Conservation (phyloP, 2,329 filamentous ascomycete genomes). For the Rasamsonia emersonii region DNA sequence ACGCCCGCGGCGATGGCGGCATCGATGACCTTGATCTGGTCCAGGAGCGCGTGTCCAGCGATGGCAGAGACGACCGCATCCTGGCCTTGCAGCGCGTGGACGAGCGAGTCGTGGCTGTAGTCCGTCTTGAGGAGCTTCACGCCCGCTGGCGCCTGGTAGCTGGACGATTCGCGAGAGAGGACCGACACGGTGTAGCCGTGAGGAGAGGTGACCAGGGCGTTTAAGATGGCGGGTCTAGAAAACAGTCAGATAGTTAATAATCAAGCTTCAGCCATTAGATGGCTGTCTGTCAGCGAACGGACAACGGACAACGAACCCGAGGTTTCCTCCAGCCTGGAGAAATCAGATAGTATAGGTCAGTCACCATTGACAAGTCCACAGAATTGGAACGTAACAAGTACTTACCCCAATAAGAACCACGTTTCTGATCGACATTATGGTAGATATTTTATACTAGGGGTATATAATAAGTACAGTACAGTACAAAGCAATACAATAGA, state of each 20-base stretch:
- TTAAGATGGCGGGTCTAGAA: conserved; percentile 5
- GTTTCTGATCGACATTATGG: conserved; percentile 3
- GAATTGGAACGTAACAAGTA: no score
- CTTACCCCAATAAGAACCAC: conserved; percentile 2
- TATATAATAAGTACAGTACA: neutral
- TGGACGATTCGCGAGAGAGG: conserved; percentile 10
- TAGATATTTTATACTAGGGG: neutral
- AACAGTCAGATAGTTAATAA: no score
- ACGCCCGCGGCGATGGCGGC: conserved; percentile 53
- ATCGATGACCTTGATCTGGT: conserved; percentile 48
- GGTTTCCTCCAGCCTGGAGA: conserved; percentile 1
- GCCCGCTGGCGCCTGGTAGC: conserved; percentile 7
- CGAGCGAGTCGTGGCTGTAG: conserved; percentile 14
- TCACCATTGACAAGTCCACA: neutral
- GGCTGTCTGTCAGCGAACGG: no score
- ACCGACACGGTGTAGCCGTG: conserved; percentile 11
- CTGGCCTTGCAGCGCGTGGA: conserved; percentile 10
- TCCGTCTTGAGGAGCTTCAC: conserved; percentile 11
- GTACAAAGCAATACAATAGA: neutral
- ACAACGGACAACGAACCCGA: conserved; percentile 4
- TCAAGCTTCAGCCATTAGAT: no score
- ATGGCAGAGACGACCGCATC: conserved; percentile 14
- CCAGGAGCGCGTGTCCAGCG: conserved; percentile 14
- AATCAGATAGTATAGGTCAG: neutral
- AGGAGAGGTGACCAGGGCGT: conserved; percentile 8